Evolutionary conservation across 2,329 filamentous ascomycete species (phyloP).

Genomic region (Davidsoniella eucalypti): DNA sequence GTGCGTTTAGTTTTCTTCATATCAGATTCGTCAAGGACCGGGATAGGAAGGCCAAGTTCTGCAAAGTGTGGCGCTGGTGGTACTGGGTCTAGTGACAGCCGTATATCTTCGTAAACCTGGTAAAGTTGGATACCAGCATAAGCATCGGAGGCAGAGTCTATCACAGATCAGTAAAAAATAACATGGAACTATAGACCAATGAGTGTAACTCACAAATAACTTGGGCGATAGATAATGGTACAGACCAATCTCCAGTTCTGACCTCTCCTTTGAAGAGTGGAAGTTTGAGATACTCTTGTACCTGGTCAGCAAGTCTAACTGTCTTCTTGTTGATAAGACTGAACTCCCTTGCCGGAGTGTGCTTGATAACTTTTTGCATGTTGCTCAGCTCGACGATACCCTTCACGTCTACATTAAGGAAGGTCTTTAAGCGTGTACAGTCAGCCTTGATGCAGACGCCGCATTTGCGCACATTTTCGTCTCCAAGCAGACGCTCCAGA

Average conservation of each 20-base stretch:
- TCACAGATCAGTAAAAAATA: background rate
- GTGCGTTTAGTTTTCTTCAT: slow-evolving; percentile 15
- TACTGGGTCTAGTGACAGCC: slow-evolving; percentile 47
- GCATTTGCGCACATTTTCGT: slow-evolving; percentile 50
- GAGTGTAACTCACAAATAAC: slow-evolving; percentile 42
- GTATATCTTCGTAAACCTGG: slow-evolving; percentile 50
- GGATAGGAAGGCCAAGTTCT: slow-evolving; percentile 50
- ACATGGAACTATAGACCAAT: background rate
- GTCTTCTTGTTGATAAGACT: slow-evolving; percentile 46
- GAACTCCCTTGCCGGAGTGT: slow-evolving; percentile 30
- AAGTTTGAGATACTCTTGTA: slow-evolving; percentile 52
- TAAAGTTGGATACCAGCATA: slow-evolving; percentile 67
- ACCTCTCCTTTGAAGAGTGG: slow-evolving; percentile 65
- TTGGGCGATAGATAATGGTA: slow-evolving; percentile 44
- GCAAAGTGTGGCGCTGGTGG: slow-evolving; percentile 55
- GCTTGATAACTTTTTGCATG: slow-evolving; percentile 61
- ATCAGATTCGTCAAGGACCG: slow-evolving; percentile 29
- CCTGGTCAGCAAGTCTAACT: slow-evolving; percentile 52
- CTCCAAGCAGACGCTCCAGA: slow-evolving; percentile 56
- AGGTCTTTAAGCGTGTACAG: slow-evolving; percentile 49
- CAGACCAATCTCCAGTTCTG: slow-evolving; percentile 59
- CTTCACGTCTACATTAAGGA: slow-evolving; percentile 44
- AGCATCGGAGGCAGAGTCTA: slow-evolving; percentile 66
- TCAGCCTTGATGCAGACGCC: slow-evolving; percentile 65
- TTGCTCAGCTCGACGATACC: slow-evolving; percentile 72